Percentiles rank a stretch among this genome's conserved stretches.
Evolutionary conservation across 2,329 filamentous ascomycete species (phyloP).

Genomic region (Acephala macrosclerotiorum): DNA sequence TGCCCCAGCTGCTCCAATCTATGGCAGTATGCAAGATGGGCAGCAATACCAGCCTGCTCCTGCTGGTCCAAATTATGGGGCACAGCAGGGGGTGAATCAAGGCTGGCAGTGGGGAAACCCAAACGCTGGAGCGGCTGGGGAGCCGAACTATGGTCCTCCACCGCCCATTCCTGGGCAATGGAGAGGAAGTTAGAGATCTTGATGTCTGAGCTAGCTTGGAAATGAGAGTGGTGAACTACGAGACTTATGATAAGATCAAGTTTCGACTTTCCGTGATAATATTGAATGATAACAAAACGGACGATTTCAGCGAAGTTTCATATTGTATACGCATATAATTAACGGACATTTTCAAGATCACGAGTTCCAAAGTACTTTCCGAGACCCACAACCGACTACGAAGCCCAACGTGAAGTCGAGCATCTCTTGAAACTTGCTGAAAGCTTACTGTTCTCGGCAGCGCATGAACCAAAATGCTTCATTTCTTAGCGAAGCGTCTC

Average conservation of each 20-base stretch:
- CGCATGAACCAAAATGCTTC: not conserved
- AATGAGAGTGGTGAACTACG: not conserved
- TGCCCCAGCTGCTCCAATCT: not conserved
- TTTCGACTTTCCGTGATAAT: not conserved
- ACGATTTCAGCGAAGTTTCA: not conserved
- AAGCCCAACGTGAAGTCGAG: not conserved
- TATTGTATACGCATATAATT: not conserved
- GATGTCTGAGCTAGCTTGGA: not conserved
- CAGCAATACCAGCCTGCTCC: conserved; percentile 4
- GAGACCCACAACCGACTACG: not conserved
- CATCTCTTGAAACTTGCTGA: not conserved
- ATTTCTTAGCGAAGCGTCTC: not conserved
- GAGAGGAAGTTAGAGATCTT: conserved; percentile 5
- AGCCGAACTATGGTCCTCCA: conserved; percentile 28
- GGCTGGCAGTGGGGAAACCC: conserved; percentile 30
- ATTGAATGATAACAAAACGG: not conserved
- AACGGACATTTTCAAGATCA: not conserved
- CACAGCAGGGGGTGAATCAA: conserved; percentile 11
- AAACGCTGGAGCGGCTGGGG: not conserved
- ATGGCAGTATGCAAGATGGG: not conserved
- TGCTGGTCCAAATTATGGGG: not conserved
- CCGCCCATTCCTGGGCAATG: conserved; percentile 25
- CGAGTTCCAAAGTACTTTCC: not conserved
- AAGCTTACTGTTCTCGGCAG: not conserved
- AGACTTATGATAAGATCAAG: not conserved